phyloP scores from a whole-genome alignment of 2,329 filamentous ascomycete species.

The Sporothrix inflata region DNA sequence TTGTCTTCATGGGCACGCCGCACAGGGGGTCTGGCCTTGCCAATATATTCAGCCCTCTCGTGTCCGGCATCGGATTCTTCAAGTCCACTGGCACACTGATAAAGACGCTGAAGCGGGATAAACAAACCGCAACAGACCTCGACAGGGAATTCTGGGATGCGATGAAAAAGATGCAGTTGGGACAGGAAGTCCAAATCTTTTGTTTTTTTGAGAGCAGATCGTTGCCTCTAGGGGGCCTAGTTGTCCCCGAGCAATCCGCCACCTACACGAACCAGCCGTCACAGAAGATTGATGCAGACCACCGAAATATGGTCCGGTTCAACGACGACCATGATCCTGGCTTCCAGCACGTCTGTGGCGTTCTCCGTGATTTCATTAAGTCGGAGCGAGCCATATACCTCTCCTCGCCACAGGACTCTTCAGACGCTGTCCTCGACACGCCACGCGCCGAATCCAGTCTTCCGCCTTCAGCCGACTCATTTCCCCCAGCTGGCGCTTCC shows the following conservation, averaged over 20 bases:
- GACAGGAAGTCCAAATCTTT: neutral
- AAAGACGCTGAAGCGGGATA: neutral
- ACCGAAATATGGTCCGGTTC: conserved; percentile 11
- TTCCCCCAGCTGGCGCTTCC: too few species aligned
- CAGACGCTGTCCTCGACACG: too few species aligned
- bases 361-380: neutral
- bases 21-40: conserved; percentile 19
- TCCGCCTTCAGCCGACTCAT: too few species aligned
- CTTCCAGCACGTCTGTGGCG: neutral
- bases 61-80: neutral
- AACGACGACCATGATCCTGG: neutral
- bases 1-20: conserved; percentile 26
- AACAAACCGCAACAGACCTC: neutral
- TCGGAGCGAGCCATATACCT: neutral
- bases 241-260: conserved; percentile 16
- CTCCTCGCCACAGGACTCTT: too few species aligned
- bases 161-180: neutral
- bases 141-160: conserved; percentile 16
- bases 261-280: neutral
- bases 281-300: conserved; percentile 12
- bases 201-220: conserved; percentile 19
- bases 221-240: neutral
- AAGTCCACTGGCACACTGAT: conserved; percentile 3
- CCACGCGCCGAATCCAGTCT: too few species aligned
- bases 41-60: neutral